Conservation (phyloP, 495 filamentous ascomycete genomes). For the Neurospora pannonica region DNA sequence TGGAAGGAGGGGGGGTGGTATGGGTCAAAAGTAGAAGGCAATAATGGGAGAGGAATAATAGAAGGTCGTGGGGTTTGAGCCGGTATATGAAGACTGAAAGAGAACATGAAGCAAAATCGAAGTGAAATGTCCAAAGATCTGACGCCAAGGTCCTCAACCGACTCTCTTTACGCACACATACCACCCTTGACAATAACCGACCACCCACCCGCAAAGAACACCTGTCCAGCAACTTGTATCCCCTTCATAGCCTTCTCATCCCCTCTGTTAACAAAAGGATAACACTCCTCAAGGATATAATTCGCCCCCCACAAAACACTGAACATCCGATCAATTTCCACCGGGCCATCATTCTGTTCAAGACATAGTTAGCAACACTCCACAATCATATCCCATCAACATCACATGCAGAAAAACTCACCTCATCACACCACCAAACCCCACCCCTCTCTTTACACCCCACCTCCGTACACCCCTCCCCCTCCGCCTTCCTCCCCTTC, state of each 20-base stretch:
- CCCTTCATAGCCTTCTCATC: background rate
- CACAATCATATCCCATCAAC: background rate
- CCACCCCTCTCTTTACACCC: background rate
- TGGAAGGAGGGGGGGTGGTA: background rate
- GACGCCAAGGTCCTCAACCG: background rate
- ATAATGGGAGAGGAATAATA: background rate
- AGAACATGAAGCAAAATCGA: background rate
- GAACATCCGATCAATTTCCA: background rate
- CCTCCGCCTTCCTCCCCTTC: background rate
- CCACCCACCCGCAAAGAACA: background rate
- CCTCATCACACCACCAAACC: background rate
- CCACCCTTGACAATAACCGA: background rate
- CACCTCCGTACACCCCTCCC: background rate
- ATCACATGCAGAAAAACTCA: background rate
- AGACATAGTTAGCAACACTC: background rate
- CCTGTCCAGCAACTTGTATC: background rate
- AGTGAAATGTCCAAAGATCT: background rate
- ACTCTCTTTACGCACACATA: background rate
- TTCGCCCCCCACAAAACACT: background rate
- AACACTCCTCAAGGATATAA: background rate
- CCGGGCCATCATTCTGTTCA: background rate
- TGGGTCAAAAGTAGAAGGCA: background rate
- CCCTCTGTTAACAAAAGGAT: background rate
- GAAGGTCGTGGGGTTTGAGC: background rate
- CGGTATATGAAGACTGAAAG: background rate